Conservation (phyloP, 768 basidiomycete genomes). For the Podaxis rugospora region DNA sequence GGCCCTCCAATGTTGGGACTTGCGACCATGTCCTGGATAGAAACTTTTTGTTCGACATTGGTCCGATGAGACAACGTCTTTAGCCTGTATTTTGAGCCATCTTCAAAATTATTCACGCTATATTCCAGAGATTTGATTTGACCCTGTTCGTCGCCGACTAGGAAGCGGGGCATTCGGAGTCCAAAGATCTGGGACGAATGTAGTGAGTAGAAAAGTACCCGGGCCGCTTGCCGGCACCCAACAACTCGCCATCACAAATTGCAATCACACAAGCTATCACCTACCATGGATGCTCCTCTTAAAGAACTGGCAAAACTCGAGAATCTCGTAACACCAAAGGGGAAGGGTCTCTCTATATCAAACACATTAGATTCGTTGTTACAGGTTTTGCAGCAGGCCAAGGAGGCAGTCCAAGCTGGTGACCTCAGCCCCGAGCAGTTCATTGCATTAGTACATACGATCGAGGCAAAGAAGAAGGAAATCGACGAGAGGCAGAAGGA, state of each 20-base stretch:
- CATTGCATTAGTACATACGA: slow-evolving; percentile 45
- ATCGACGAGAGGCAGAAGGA: slow-evolving; percentile 89
- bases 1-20: slow-evolving; percentile 22
- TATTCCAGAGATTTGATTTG: slow-evolving; percentile 62
- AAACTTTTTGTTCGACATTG: slow-evolving; percentile 17
- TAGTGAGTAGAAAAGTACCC: neutral
- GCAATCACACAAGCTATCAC: neutral
- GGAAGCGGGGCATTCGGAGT: slow-evolving; percentile 57
- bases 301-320: slow-evolving; percentile 82
- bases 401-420: slow-evolving; percentile 45
- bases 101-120: slow-evolving; percentile 20
- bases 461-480: slow-evolving; percentile 76
- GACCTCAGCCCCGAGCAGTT: slow-evolving; percentile 46
- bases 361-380: slow-evolving; percentile 66
- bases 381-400: slow-evolving; percentile 50
- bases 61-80: slow-evolving; percentile 24
- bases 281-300: slow-evolving; percentile 63
- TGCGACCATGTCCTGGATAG: slow-evolving; percentile 28
- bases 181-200: neutral
- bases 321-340: slow-evolving; percentile 50
- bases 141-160: slow-evolving; percentile 77
- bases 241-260: neutral
- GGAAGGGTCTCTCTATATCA: slow-evolving; percentile 48
- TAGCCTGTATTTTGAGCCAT: slow-evolving; percentile 29
- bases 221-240: neutral